phyloP scores from a whole-genome alignment of 345 rosid species.

The Aquilaria malaccensis region DNA sequence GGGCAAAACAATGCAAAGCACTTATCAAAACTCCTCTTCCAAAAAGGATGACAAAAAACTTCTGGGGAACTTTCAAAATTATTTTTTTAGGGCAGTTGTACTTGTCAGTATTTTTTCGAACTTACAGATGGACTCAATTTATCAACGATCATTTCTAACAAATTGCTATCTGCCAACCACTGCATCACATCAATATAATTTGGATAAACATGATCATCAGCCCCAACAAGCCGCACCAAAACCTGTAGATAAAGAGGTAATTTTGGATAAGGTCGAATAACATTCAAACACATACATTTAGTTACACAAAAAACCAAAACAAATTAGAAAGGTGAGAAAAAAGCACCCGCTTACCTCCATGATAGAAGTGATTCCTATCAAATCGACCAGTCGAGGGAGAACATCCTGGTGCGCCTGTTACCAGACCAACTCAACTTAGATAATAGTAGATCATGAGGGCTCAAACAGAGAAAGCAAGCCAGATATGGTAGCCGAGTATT shows the following conservation, averaged over 20 bases:
- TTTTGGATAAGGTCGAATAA: background rate
- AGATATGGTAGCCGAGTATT: too few relatives aligned
- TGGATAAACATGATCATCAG: conserved; percentile 93
- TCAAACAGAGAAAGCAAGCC: too few relatives aligned
- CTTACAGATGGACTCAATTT: conserved; percentile 87
- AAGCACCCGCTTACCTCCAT: conserved; percentile 67
- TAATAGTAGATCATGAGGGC: too few relatives aligned
- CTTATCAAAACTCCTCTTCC: background rate
- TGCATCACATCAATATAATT: conserved; percentile 97
- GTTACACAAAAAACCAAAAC: background rate
- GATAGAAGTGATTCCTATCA: conserved; percentile 97
- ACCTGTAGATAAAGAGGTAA: conserved; percentile 42
- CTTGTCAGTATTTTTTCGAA: background rate
- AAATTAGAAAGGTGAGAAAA: background rate
- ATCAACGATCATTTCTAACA: conserved; percentile 94
- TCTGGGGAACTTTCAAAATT: too few relatives aligned
- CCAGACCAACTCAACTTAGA: conserved; percentile 2
- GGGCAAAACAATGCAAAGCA: background rate
- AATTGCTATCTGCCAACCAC: conserved; percentile 87
- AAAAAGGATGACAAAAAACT: background rate
- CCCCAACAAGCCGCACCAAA: conserved; percentile 93
- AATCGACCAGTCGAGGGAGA: conserved; percentile 80
- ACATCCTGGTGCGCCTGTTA: conserved; percentile 86
- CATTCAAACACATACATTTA: background rate
- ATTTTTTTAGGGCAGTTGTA: background rate